These are phyloP conservation scores for Pseudopyricularia cyperi DNA, from an alignment of 2,329 filamentous ascomycete species.

Conservation along the genomic window DNA sequence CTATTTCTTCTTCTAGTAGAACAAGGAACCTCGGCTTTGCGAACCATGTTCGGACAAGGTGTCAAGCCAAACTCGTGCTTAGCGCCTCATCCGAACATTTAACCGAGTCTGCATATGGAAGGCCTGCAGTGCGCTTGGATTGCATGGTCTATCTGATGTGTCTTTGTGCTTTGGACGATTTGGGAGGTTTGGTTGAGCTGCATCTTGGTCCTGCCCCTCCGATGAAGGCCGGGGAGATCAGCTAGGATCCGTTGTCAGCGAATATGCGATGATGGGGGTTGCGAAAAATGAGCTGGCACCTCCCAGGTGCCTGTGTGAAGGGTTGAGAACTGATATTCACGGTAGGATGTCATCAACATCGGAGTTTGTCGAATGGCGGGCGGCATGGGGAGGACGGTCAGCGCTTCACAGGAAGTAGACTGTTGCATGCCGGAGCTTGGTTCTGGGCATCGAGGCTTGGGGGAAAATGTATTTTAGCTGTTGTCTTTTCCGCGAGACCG, in stretches of 20 bases:
- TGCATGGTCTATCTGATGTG: neutral
- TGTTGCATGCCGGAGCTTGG: too few relatives aligned
- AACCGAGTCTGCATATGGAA: neutral
- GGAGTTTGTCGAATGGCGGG: too few relatives aligned
- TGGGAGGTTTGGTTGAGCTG: neutral
- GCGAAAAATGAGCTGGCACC: neutral
- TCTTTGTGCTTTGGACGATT: neutral
- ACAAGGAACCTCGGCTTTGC: neutral
- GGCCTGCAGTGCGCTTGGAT: neutral
- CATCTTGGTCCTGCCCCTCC: neutral
- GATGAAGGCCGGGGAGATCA: neutral
- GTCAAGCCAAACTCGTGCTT: neutral
- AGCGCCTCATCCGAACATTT: neutral
- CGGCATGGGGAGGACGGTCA: too few relatives aligned
- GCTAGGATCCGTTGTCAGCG: neutral
- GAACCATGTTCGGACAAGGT: neutral
- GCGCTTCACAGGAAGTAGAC: too few relatives aligned
- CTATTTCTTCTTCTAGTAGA: constrained; percentile 82
- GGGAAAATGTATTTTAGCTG: too few relatives aligned
- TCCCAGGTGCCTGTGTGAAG: too few relatives aligned
- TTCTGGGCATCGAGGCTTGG: too few relatives aligned
- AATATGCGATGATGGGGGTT: neutral
- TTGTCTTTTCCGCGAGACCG: too few relatives aligned
- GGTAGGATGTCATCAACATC: too few relatives aligned
- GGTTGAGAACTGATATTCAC: too few relatives aligned